Evolutionary conservation across 2,329 filamentous ascomycete species (phyloP).

Genomic region (Scedosporium dehoogii): DNA sequence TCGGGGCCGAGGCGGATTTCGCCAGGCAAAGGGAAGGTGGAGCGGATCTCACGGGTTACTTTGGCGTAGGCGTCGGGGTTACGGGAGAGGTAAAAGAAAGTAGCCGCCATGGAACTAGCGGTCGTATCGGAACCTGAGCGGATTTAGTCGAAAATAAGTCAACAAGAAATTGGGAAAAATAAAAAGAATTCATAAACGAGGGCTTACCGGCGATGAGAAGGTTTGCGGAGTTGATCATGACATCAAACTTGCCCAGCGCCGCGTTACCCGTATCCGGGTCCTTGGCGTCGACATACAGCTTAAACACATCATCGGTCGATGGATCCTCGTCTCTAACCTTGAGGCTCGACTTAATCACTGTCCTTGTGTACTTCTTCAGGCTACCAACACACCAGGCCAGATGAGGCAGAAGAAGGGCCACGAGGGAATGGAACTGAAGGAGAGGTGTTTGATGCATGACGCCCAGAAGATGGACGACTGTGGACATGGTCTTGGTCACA

Average conservation of each 20-base stretch:
- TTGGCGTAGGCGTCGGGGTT: conserved; percentile 20
- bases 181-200: background rate
- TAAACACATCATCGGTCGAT: conserved; percentile 34
- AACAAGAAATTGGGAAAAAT: too few species aligned
- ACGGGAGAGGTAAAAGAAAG: conserved; percentile 28
- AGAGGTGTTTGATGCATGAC: background rate
- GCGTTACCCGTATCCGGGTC: conserved; percentile 31
- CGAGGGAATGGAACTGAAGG: background rate
- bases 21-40: conserved; percentile 21
- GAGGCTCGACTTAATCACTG: background rate
- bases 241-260: conserved; percentile 27
- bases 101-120: conserved; percentile 22
- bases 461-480: background rate
- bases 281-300: conserved; percentile 32
- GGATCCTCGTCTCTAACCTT: conserved; percentile 10
- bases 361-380: background rate
- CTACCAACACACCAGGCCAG: background rate
- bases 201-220: conserved; percentile 16
- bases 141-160: background rate
- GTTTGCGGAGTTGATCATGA: conserved; percentile 29
- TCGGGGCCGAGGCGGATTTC: conserved; percentile 22
- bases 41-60: conserved; percentile 22
- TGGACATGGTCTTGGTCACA: background rate
- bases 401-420: conserved; percentile 4
- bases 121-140: conserved; percentile 24